Base-by-base conservation (phyloP, 169 alveolate genomes). In the Plasmodium inui region DNA sequence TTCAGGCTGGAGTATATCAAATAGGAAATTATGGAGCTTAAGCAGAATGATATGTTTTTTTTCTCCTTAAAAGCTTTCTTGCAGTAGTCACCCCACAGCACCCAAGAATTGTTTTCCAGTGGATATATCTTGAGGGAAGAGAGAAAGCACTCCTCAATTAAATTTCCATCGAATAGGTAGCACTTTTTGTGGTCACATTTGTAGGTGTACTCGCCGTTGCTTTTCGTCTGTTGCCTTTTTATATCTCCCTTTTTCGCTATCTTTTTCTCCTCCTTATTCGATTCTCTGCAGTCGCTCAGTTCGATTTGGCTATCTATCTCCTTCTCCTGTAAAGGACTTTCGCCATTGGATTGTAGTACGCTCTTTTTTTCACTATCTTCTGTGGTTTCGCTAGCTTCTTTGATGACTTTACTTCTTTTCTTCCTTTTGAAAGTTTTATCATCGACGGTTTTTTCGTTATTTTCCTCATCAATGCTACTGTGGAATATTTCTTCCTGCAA, bases 71-170 rank as follows among this genome's bases (percentile, higher is more conserved):
- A 91, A 9, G 74, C 53, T 74, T 91, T 81, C 26, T 82, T 74
- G 55, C 95, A 91, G 37, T 91, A 91, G 19, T 91, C 84, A 12
- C 67, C 95, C 95, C 95, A 91, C 0, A 82, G 17, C 0, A 74
- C 7, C 95, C 95, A 91, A 8, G 95, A 91, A 19, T 82, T 82
- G 32, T 91, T 91, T 46, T 73, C 81, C 17, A 91, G 22, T 70
- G 95, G 80, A 30, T 82, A 72, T 30, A 82, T 72, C 76, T 91
- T 91, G 17, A 91, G 78, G 19, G 95, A 91, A 0, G 92, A 70
- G 28, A 91, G 71, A 32, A 91, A 91, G 34, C 95, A 91, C 39
- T 91, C 95, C 76, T 91, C 95, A 81, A 91, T 91, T 82, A 91
- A 53, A 70, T 71, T 46, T 26, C 83, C 50, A 78, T 78, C 85